Evolutionary conservation across 345 rosid genomes (phyloP).

Genomic region (Adansonia digitata): DNA sequence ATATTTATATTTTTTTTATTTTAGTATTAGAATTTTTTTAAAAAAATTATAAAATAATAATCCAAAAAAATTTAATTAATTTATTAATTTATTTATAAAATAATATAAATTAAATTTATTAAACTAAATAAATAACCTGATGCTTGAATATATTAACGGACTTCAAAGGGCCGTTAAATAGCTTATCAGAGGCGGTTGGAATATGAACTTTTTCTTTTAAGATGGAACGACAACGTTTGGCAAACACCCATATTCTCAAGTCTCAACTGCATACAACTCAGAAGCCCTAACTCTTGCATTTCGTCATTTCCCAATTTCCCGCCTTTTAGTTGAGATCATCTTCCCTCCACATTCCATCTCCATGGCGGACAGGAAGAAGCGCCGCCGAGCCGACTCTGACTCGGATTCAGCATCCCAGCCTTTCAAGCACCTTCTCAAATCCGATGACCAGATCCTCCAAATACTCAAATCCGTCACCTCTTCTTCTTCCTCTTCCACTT

Average conservation of each 20-base stretch:
- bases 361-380: constrained; percentile 70
- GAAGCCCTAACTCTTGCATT: not conserved
- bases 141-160: too few species aligned
- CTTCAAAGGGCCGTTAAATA: not conserved
- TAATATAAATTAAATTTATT: too few species aligned
- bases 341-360: not conserved
- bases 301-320: constrained; percentile 11
- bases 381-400: constrained; percentile 53
- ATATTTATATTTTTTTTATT: too few species aligned
- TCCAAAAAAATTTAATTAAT: too few species aligned
- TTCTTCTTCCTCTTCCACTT: constrained; percentile 36
- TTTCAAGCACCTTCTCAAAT: constrained; percentile 59
- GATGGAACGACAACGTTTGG: not conserved
- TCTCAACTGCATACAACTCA: not conserved
- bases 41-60: too few species aligned
- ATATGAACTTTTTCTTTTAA: not conserved
- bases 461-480: constrained; percentile 38
- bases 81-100: too few species aligned
- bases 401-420: constrained; percentile 43
- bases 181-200: not conserved
- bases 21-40: too few species aligned
- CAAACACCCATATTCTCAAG: not conserved
- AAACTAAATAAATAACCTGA: too few species aligned
- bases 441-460: constrained; percentile 55
- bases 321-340: not conserved